phyloP scores from a whole-genome alignment of 2,329 filamentous ascomycete species.

The Talaromyces sp. region DNA sequence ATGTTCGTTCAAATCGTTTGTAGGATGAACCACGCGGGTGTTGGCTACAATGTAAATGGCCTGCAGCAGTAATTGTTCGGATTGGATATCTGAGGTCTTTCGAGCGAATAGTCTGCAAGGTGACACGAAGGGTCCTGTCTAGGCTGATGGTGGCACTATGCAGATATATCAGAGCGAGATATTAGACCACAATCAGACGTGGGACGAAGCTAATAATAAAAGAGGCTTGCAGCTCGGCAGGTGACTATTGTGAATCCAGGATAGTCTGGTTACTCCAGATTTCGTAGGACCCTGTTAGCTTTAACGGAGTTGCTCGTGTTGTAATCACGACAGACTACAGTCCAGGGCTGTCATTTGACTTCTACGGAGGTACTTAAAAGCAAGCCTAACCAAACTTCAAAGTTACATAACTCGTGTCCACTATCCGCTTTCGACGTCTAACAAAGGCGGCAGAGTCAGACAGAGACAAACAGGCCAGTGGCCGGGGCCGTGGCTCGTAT shows the following conservation, averaged over 20 bases:
- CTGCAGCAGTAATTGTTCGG: background rate
- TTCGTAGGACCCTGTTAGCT: background rate
- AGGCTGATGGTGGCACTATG: background rate
- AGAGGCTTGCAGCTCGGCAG: background rate
- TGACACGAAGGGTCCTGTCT: background rate
- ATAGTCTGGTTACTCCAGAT: background rate
- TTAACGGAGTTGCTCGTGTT: background rate
- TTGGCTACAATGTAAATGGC: conserved; percentile 1
- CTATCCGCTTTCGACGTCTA: too few species aligned
- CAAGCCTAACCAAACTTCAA: background rate
- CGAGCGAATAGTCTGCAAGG: background rate
- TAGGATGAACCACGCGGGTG: background rate
- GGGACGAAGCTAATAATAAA: background rate
- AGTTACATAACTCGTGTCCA: background rate
- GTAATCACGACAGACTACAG: too few species aligned
- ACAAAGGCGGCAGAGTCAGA: background rate
- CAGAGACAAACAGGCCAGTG: background rate
- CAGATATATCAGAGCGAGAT: background rate
- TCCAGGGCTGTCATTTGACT: too few species aligned
- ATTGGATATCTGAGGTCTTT: background rate
- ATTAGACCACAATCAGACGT: background rate
- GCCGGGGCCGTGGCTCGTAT: background rate
- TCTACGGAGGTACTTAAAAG: too few species aligned
- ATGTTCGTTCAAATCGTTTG: background rate
- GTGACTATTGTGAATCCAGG: background rate